Conservation (phyloP, 345 rosid species). For the Corchorus capsularis region DNA sequence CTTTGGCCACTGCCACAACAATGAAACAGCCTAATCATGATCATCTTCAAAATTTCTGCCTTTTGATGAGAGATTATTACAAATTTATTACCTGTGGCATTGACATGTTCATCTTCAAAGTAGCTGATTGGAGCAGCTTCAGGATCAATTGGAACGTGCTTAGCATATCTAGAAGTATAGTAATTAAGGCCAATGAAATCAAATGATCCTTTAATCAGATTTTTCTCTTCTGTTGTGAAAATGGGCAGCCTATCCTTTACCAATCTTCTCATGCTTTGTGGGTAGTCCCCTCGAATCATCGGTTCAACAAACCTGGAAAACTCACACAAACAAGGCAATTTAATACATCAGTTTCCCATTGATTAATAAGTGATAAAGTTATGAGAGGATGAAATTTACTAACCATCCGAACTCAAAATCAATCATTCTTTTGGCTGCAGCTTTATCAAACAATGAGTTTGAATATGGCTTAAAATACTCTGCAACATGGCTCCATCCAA, state of each 20-base stretch:
- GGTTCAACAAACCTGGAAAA: slow-evolving; percentile 47
- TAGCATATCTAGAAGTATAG: slow-evolving; percentile 40
- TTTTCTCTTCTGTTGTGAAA: slow-evolving; percentile 39
- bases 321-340: not conserved
- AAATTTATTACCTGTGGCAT: slow-evolving; percentile 17
- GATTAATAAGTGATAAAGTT: too few relatives aligned
- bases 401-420: slow-evolving; percentile 53
- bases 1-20: slow-evolving; percentile 21
- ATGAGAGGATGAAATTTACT: not conserved
- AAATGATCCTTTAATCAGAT: slow-evolving; percentile 36
- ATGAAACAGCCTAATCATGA: slow-evolving; percentile 13
- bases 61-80: not conserved
- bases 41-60: not conserved
- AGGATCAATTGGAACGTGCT: slow-evolving; percentile 21
- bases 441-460: slow-evolving; percentile 28
- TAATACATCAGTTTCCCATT: too few relatives aligned
- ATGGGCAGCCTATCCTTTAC: slow-evolving; percentile 47
- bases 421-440: slow-evolving; percentile 36
- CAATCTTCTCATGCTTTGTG: slow-evolving; percentile 35
- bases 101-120: slow-evolving; percentile 12
- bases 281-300: slow-evolving; percentile 44
- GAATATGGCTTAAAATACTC: slow-evolving; percentile 39
- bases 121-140: slow-evolving; percentile 20
- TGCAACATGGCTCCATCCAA: slow-evolving; percentile 40
- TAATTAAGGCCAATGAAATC: slow-evolving; percentile 56